Base-by-base conservation (phyloP, 352 stramenopile genomes). In the Phytophthora rubi region DNA sequence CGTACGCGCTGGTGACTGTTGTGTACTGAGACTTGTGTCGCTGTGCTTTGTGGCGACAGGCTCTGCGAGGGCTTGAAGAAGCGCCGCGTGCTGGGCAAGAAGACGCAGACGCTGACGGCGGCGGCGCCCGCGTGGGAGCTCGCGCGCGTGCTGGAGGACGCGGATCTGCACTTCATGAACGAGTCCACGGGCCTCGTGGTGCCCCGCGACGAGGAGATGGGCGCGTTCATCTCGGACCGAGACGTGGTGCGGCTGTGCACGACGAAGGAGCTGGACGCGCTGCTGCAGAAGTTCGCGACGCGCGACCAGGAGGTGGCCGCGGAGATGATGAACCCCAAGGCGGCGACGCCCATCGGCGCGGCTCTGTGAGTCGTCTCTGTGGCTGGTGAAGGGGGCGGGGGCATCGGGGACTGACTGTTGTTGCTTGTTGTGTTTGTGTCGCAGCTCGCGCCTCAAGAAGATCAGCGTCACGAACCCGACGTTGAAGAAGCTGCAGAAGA, bases 181-280 rank as follows among this genome's bases (percentile, higher is more conserved):
- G 87, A 94, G 60, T 88, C 87, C 5, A 89, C 87, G 44, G 87
- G 87, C 1, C 64, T 85, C 15, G 83, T 92, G 53, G 82, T 95
- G 54, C 82, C 85, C 32, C 63, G 67, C 16, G 69, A 77, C 13
- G 73, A 91, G 13, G 72, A 77, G 23, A 83, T 95, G 62, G 85
- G 79, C 15, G 81, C 79, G 32, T 88, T 83, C 68, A 80, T 95
- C 32, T 81, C 71, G 28, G 85, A 92, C 49, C 73, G 80, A 10
- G 87, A 95, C 53, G 87, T 95, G 39, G 80, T 95, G 51, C 82
- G 85, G 13, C 77, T 93, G 10, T 95, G 87, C 67, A 73, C 82
- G 23, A 65, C 61, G 1, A 71, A 83, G 3, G 83, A 95, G 60
- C 76, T 95, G 12, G 69, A 80, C n/a, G 76, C 71, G 42, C 59